Evolutionary conservation across 148 eudicot species (phyloP).

Genomic region (Mesembryanthemum crystallinum): DNA sequence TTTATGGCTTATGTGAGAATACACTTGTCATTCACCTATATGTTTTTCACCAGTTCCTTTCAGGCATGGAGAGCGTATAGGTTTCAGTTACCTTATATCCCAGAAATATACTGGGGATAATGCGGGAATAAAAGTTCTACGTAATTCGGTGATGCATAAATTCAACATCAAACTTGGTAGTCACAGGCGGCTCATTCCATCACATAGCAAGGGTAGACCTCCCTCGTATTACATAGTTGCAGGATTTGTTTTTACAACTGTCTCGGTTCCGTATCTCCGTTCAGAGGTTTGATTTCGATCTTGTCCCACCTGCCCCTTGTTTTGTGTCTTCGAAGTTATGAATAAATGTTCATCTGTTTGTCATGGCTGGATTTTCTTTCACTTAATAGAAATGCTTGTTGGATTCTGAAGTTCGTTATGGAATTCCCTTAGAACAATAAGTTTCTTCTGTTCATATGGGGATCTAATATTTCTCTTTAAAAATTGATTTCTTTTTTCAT

Average conservation of each 20-base stretch:
- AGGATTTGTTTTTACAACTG: slow-evolving; percentile 78
- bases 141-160: slow-evolving; percentile 47
- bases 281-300: slow-evolving; percentile 60
- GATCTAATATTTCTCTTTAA: too few relatives aligned
- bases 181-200: slow-evolving; percentile 69
- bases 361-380: not conserved
- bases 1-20: too few relatives aligned
- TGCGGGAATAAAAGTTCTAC: slow-evolving; percentile 70
- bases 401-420: not conserved
- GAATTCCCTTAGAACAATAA: not conserved
- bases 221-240: slow-evolving; percentile 91
- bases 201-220: slow-evolving; percentile 80
- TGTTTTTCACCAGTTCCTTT: slow-evolving; percentile 61
- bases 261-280: slow-evolving; percentile 91
- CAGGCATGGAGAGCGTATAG: slow-evolving; percentile 95
- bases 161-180: slow-evolving; percentile 59
- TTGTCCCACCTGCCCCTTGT: not conserved
- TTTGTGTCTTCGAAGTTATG: not conserved
- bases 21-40: not conserved
- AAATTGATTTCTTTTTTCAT: too few relatives aligned
- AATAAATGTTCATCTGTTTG: not conserved
- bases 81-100: slow-evolving; percentile 87
- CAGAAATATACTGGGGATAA: slow-evolving; percentile 85
- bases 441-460: not conserved
- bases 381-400: not conserved